phyloP scores from a whole-genome alignment of 2,329 filamentous ascomycete species.

The Aspergillus sergii region DNA sequence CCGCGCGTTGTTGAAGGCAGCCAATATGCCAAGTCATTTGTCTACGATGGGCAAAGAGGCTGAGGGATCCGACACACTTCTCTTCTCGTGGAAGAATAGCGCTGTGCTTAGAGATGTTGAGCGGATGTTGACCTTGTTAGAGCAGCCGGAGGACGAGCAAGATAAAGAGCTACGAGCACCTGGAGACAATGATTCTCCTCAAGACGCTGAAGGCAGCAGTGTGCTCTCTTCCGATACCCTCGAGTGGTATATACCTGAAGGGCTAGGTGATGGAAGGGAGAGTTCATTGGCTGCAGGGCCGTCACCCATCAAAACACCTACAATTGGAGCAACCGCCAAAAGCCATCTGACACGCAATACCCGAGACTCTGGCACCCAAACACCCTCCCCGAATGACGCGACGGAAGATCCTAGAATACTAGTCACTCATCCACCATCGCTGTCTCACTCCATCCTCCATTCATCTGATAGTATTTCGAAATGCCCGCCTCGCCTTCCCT shows the following conservation, averaged over 20 bases:
- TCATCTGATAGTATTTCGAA: background rate
- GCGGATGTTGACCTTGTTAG: slow-evolving; percentile 55
- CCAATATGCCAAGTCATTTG: slow-evolving; percentile 41
- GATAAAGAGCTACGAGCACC: slow-evolving; percentile 30
- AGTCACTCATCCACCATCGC: background rate
- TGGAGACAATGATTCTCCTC: slow-evolving; percentile 29
- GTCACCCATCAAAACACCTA: slow-evolving; percentile 31
- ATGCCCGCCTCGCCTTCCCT: slow-evolving; percentile 55
- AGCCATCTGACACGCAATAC: slow-evolving; percentile 18
- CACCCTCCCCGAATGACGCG: slow-evolving; percentile 8
- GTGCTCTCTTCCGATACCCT: slow-evolving; percentile 34
- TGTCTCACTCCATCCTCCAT: background rate
- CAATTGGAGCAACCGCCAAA: slow-evolving; percentile 17
- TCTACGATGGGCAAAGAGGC: slow-evolving; percentile 42
- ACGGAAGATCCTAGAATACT: background rate
- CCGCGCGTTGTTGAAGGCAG: slow-evolving; percentile 55
- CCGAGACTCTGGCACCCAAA: slow-evolving; percentile 32
- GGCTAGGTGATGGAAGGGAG: slow-evolving; percentile 21
- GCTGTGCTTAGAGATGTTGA: slow-evolving; percentile 65
- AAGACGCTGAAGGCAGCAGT: slow-evolving; percentile 35
- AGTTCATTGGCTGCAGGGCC: slow-evolving; percentile 20
- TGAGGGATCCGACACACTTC: slow-evolving; percentile 58
- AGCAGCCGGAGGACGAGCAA: slow-evolving; percentile 42
- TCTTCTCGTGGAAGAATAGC: slow-evolving; percentile 66
- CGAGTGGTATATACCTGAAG: slow-evolving; percentile 38